A percentile compares a stretch with the other conserved stretches of the same genome.
These are phyloP conservation scores for Tricholoma furcatifolium DNA, from an alignment of 768 basidiomycete species.

Conservation along the genomic window DNA sequence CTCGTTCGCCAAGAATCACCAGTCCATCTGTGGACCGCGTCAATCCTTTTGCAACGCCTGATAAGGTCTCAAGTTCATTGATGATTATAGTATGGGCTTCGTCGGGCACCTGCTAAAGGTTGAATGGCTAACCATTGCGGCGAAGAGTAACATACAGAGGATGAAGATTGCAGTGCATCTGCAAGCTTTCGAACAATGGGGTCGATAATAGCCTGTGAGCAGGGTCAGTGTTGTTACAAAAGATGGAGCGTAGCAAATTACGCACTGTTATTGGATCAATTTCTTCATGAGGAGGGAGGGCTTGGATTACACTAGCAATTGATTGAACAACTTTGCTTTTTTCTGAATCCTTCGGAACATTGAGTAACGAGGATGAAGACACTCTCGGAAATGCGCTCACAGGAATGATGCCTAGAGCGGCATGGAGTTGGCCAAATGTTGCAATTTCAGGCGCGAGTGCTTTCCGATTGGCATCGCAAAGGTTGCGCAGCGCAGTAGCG, in stretches of 20 bases:
- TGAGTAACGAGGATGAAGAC: neutral
- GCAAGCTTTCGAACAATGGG: slow-evolving; percentile 72
- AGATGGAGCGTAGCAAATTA: slow-evolving; percentile 1
- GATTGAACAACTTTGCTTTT: slow-evolving; percentile 90
- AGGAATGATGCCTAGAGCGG: slow-evolving; percentile 69
- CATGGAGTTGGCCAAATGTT: slow-evolving; percentile 83
- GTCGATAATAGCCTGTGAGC: slow-evolving; percentile 61
- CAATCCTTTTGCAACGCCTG: slow-evolving; percentile 85
- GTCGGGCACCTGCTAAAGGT: slow-evolving; percentile 57
- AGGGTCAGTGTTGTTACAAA: neutral
- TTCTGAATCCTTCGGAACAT: slow-evolving; percentile 57
- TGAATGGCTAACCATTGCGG: neutral
- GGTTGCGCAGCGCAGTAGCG: slow-evolving; percentile 77
- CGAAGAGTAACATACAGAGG: slow-evolving; percentile 35
- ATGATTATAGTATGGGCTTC: slow-evolving; percentile 67
- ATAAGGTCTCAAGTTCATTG: slow-evolving; percentile 74
- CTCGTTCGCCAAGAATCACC: slow-evolving; percentile 51
- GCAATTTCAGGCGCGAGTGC: slow-evolving; percentile 81
- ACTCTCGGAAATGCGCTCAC: slow-evolving; percentile 38
- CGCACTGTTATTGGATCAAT: slow-evolving; percentile 74
- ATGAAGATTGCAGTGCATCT: slow-evolving; percentile 56
- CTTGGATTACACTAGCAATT: slow-evolving; percentile 92
- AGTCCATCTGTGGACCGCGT: slow-evolving; percentile 74
- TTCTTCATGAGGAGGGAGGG: slow-evolving; percentile 74
- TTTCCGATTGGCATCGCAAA: slow-evolving; percentile 89